phyloP scores from a whole-genome alignment of 495 filamentous ascomycete species.

The Penicillium lividum region DNA sequence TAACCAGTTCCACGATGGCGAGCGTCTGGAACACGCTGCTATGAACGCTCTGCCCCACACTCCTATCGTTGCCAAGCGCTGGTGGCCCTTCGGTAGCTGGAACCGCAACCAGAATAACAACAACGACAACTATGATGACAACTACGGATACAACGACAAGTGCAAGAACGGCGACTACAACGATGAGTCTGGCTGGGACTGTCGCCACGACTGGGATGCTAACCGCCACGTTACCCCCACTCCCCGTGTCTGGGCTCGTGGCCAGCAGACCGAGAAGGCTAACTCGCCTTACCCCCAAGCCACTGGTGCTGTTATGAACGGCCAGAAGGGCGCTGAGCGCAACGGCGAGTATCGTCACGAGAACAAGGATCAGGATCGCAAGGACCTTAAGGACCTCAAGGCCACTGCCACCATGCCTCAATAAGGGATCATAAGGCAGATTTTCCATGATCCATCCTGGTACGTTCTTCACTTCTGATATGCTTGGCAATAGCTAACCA shows the following conservation, averaged over 20 bases:
- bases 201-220: slow-evolving; percentile 14
- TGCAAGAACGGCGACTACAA: slow-evolving; percentile 13
- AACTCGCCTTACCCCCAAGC: slow-evolving; percentile 9
- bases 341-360: slow-evolving; percentile 6
- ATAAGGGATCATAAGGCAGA: slow-evolving; percentile 6
- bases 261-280: slow-evolving; percentile 2
- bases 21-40: not conserved
- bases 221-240: slow-evolving; percentile 16
- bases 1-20: not conserved
- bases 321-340: slow-evolving; percentile 3
- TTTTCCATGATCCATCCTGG: slow-evolving; percentile 2
- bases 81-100: slow-evolving; percentile 3
- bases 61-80: slow-evolving; percentile 1
- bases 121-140: slow-evolving; percentile 9
- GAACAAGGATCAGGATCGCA: slow-evolving; percentile 9
- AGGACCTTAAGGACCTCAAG: slow-evolving; percentile 11
- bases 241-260: slow-evolving; percentile 7
- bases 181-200: slow-evolving; percentile 14
- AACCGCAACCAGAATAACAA: slow-evolving; percentile 7
- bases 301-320: slow-evolving; percentile 2
- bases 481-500: not conserved
- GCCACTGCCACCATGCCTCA: slow-evolving; percentile 13
- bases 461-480: not conserved
- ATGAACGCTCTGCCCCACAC: not conserved
- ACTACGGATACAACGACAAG: slow-evolving; percentile 18